Base-by-base conservation (phyloP, 2,329 filamentous ascomycete genomes). In the Chalaropsis ovoidea region DNA sequence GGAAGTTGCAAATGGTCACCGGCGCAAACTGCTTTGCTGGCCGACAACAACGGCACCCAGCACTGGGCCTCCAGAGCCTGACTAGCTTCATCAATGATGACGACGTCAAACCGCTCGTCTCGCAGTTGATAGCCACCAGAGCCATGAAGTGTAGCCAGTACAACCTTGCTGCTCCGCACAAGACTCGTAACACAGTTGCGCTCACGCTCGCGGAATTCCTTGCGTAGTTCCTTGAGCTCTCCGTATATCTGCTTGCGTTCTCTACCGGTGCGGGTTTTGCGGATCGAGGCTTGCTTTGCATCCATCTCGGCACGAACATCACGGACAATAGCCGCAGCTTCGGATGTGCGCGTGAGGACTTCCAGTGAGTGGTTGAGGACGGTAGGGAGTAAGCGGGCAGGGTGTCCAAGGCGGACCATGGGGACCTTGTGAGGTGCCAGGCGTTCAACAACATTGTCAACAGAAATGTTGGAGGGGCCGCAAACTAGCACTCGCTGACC, bases 381-480 rank as follows among this genome's bases (percentile, higher is more conserved):
- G 0, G 89, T 90, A 0, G 92, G 92, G 0, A 99, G 80, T 31
- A 99, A 81, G 22, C 94, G 86, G 0, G 94, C 94, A 0, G 94
- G 94, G 74, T 99, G 94, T 0, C 94, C 94, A 0, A 99, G 83
- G 1, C 94, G 87, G 43, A 97, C 82, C 71, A 97, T 90, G 0
- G 90, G 87, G 0, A 96, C 81, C 71, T 90, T 91, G 74, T 92
- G 88, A 0, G 89, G 85, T 1, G 91, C 85, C 1, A 97, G 82
- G 7, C 94, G 86, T 76, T 99, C 94, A 8, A 96, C 92, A 67
- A 99, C 95, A 72, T 99, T 99, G 80, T 99, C 94, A 0, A 99
- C 94, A 0, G 90, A 94, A 70, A 99, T 92, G 73, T 99, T 99
- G 39, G 90, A 96, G 0, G 94, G 94, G 0, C 93, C 94, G 71